These are phyloP conservation scores for Ceratobasidium sp. DNA, from an alignment of 1,284 basidiomycete genomes.

Conservation along the genomic window DNA sequence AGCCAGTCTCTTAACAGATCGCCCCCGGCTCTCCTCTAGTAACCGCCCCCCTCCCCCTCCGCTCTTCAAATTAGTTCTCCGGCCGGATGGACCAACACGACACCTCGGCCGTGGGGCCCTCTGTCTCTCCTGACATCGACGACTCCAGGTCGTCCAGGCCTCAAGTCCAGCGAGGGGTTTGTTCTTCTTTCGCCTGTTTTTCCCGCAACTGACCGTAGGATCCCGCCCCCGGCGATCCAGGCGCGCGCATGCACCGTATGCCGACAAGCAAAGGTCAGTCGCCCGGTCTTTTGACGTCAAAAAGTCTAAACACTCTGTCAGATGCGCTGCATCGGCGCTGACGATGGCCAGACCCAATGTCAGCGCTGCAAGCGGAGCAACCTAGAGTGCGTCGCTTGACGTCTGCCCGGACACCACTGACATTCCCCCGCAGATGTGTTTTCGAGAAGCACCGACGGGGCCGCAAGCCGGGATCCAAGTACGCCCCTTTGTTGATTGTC, in stretches of 20 bases:
- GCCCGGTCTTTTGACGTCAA: constrained; percentile 45
- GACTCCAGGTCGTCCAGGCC: constrained; percentile 35
- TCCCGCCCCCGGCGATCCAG: constrained; percentile 25
- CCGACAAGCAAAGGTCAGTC: constrained; percentile 73
- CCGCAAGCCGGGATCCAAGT: constrained; percentile 88
- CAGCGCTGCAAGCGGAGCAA: constrained; percentile 80
- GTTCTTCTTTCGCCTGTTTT: neutral
- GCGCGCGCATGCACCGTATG: constrained; percentile 76
- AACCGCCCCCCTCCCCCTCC: constrained; percentile 38
- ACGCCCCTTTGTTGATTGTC: constrained; percentile 47
- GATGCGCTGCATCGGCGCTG: constrained; percentile 88
- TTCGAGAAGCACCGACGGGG: constrained; percentile 86
- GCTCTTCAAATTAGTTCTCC: constrained; percentile 42
- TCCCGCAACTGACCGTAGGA: constrained; percentile 27
- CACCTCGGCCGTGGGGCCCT: constrained; percentile 33
- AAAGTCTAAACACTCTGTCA: constrained; percentile 51
- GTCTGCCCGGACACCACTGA: constrained; percentile 40
- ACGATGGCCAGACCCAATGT: constrained; percentile 75
- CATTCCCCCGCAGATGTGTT: constrained; percentile 62
- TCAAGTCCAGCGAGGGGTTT: constrained; percentile 39
- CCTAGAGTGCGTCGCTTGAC: constrained; percentile 61
- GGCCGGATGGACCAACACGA: constrained; percentile 38
- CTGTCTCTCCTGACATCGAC: constrained; percentile 40
- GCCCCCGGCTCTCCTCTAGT: constrained; percentile 40
- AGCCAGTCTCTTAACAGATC: constrained; percentile 37